A percentile compares a stretch with the other conserved stretches of the same genome.
These are phyloP conservation scores for Pterulicium gracile DNA, from an alignment of 1,284 basidiomycete species.

Conservation along the genomic window DNA sequence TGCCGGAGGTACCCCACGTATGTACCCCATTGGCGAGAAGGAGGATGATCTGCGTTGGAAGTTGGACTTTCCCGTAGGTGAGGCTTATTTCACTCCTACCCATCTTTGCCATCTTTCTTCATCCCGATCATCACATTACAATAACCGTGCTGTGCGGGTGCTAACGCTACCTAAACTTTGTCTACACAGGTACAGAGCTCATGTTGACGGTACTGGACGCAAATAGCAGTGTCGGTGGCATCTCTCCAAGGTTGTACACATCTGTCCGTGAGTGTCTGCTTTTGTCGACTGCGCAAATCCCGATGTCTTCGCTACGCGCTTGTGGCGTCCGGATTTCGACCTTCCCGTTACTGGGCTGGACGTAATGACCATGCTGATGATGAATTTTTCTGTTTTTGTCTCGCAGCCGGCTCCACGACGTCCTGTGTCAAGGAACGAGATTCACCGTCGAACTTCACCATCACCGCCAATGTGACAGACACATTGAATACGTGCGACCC, in stretches of 20 bases:
- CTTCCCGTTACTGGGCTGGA: no score
- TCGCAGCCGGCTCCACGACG: background rate
- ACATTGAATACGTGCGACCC: background rate
- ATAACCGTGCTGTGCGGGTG: background rate
- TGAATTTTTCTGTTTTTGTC: background rate
- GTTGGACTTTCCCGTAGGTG: constrained; percentile 31
- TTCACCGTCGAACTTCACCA: background rate
- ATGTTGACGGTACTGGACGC: background rate
- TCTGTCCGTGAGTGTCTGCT: background rate
- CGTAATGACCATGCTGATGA: no score
- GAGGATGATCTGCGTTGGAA: constrained; percentile 29
- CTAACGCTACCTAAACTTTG: no score
- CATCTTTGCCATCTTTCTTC: constrained; percentile 11
- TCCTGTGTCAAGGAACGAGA: background rate
- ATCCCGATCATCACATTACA: background rate
- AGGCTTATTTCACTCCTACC: no score
- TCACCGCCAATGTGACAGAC: background rate
- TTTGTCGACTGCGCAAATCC: background rate
- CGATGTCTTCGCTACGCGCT: no score
- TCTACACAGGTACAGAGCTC: background rate
- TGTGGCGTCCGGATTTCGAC: no score
- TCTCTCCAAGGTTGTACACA: background rate
- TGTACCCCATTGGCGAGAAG: constrained; percentile 27
- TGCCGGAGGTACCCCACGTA: constrained; percentile 27
- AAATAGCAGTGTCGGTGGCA: background rate